Evolutionary conservation across 2,329 filamentous ascomycete species (phyloP).

Genomic region (Colletotrichum sp.): DNA sequence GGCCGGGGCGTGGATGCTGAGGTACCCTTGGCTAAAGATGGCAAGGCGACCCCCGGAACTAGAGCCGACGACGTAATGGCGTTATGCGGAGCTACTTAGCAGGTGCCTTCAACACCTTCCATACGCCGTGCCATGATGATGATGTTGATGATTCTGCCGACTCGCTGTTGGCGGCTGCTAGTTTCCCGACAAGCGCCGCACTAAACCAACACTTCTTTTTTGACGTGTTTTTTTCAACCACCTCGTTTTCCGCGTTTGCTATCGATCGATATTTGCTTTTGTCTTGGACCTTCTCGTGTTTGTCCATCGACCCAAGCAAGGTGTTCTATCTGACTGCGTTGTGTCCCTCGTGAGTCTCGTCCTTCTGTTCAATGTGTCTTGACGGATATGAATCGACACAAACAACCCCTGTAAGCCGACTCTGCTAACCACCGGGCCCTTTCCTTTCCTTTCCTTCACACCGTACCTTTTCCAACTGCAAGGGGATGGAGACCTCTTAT

Average conservation of each 20-base stretch:
- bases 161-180: neutral
- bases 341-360: neutral
- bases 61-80: conserved; percentile 20
- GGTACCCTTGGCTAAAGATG: neutral
- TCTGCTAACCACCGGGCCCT: neutral
- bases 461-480: neutral
- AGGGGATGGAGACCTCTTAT: neutral
- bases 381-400: neutral
- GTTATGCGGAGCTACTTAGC: neutral
- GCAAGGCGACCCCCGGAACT: neutral
- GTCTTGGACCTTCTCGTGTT: neutral
- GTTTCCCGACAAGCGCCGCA: neutral
- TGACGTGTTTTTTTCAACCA: neutral
- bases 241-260: neutral
- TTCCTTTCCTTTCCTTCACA: neutral
- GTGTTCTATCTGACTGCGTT: neutral
- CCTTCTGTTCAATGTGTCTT: neutral
- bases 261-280: neutral
- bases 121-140: neutral
- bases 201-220: neutral
- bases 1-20: neutral
- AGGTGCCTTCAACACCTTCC: neutral
- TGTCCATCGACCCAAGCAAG: neutral
- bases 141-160: conserved; percentile 2
- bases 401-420: neutral